phyloP scores from a whole-genome alignment of 495 filamentous ascomycete genomes.

The Penicillium manginii region DNA sequence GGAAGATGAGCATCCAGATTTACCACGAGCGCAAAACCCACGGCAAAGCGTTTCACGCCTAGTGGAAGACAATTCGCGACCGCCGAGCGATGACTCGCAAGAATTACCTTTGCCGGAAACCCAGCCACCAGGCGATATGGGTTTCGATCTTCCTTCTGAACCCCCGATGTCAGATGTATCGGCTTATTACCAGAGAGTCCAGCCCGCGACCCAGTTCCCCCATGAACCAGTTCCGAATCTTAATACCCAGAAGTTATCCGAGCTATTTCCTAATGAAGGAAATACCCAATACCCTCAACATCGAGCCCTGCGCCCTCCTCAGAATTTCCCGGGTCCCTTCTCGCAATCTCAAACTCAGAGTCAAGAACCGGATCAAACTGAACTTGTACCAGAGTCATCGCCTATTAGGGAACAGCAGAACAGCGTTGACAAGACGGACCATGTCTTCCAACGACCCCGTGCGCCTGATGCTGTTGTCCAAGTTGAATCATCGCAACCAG shows the following conservation, averaged over 20 bases:
- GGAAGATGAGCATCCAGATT: constrained; percentile 14
- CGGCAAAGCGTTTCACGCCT: neutral
- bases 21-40: constrained; percentile 11
- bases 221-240: constrained; percentile 46
- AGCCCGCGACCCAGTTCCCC: constrained; percentile 48
- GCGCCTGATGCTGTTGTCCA: constrained; percentile 39
- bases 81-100: constrained; percentile 36
- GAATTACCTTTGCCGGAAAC: constrained; percentile 37
- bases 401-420: constrained; percentile 29
- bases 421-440: constrained; percentile 10
- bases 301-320: neutral
- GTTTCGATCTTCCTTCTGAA: constrained; percentile 28
- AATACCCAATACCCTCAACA: constrained; percentile 23
- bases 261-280: constrained; percentile 44
- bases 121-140: constrained; percentile 8
- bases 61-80: constrained; percentile 15
- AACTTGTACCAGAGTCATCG: constrained; percentile 50
- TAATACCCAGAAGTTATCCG: constrained; percentile 47
- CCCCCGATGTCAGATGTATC: constrained; percentile 44
- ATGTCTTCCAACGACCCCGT: constrained; percentile 24
- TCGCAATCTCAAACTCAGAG: constrained; percentile 28
- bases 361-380: constrained; percentile 30
- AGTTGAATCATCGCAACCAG: constrained; percentile 50
- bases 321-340: constrained; percentile 13
- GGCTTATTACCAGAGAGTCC: constrained; percentile 43